These are phyloP conservation scores for Sporopachydermia quercuum DNA, from an alignment of 805 yeast genomes.

Conservation along the genomic window DNA sequence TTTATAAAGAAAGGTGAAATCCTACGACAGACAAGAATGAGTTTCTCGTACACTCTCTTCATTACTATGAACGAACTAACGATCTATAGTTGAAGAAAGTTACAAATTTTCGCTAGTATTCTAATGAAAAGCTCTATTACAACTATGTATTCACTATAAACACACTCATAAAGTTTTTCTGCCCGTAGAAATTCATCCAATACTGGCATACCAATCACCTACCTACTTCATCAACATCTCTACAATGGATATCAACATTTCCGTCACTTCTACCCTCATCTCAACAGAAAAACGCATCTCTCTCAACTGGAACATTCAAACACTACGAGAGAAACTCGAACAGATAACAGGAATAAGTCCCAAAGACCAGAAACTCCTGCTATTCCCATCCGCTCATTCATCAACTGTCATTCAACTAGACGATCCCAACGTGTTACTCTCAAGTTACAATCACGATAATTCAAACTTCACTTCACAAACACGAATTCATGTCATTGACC, in stretches of 20 bases:
- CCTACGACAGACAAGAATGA: too few relatives aligned
- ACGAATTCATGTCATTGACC: constrained; percentile 44
- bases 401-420: constrained; percentile 19
- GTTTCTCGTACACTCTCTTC: too few relatives aligned
- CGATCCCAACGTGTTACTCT: constrained; percentile 5
- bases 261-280: constrained; percentile 49
- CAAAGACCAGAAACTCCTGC: constrained; percentile 31
- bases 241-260: constrained; percentile 31
- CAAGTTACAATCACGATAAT: constrained; percentile 6
- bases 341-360: constrained; percentile 65
- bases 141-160: too few relatives aligned
- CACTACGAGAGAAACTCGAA: constrained; percentile 43
- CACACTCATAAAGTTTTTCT: too few relatives aligned
- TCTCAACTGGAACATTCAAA: constrained; percentile 40
- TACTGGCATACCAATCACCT: too few relatives aligned
- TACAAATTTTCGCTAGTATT: too few relatives aligned
- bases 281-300: constrained; percentile 57
- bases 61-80: too few relatives aligned
- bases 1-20: too few relatives aligned
- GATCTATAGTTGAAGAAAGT: too few relatives aligned
- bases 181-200: too few relatives aligned
- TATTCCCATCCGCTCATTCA: constrained; percentile 24
- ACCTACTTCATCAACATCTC: too few relatives aligned
- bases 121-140: too few relatives aligned
- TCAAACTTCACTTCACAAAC: constrained; percentile 17